Conservation (phyloP, 2,329 filamentous ascomycete species). For the Neofusicoccum kwambonambiense region DNA sequence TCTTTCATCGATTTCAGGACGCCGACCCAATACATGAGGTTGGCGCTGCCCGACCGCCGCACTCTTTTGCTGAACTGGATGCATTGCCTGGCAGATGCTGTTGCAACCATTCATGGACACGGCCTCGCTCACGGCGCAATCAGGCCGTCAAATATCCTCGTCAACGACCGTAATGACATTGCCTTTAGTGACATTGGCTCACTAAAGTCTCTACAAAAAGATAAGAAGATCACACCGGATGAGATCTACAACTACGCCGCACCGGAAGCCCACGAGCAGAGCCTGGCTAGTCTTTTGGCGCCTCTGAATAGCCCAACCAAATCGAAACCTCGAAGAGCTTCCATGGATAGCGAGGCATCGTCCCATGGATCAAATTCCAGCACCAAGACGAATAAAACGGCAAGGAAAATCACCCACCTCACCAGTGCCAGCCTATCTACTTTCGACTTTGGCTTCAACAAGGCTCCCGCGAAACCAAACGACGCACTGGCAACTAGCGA, state of each 20-base stretch:
- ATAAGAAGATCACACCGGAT: slow-evolving; percentile 59
- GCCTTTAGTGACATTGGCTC: slow-evolving; percentile 63
- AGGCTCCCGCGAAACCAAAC: slow-evolving; percentile 29
- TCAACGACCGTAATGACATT: slow-evolving; percentile 64
- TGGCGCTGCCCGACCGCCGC: slow-evolving; percentile 61
- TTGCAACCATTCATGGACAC: slow-evolving; percentile 65
- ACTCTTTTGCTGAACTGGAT: slow-evolving; percentile 69
- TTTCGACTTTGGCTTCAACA: slow-evolving; percentile 38
- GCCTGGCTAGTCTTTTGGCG: slow-evolving; percentile 23
- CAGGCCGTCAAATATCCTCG: slow-evolving; percentile 67
- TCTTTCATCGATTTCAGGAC: slow-evolving; percentile 63
- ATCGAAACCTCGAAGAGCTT: slow-evolving; percentile 26
- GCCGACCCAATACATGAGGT: slow-evolving; percentile 60
- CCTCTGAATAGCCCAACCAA: slow-evolving; percentile 18
- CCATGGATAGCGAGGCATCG: slow-evolving; percentile 37
- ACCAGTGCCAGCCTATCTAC: slow-evolving; percentile 22
- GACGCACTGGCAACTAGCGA: slow-evolving; percentile 33
- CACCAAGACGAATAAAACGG: slow-evolving; percentile 33
- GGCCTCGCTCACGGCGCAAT: slow-evolving; percentile 67
- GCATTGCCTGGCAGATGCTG: slow-evolving; percentile 67
- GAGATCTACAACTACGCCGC: slow-evolving; percentile 72
- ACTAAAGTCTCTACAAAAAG: slow-evolving; percentile 50
- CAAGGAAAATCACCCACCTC: not conserved
- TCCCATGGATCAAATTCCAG: slow-evolving; percentile 29
- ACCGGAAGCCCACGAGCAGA: slow-evolving; percentile 54